phyloP scores from a whole-genome alignment of 2,329 filamentous ascomycete genomes.

The Penicillium verrucosum region DNA sequence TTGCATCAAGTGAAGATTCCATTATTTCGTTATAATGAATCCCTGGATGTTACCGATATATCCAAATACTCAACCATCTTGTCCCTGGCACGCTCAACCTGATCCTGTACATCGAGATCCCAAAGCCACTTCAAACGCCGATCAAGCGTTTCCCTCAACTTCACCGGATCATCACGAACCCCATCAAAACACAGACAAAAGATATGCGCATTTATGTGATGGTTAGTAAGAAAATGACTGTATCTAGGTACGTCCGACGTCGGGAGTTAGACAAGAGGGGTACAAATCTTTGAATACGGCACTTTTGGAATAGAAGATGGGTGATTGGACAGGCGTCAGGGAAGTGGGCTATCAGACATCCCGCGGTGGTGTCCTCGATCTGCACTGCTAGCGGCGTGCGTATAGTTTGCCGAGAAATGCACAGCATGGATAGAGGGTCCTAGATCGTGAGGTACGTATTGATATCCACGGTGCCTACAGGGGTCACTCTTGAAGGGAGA shows the following conservation, averaged over 20 bases:
- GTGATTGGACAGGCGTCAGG: neutral
- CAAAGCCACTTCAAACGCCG: conserved; percentile 34
- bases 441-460: neutral
- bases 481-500: neutral
- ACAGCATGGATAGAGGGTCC: neutral
- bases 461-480: neutral
- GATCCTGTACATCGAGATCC: conserved; percentile 31
- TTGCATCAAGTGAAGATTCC: neutral
- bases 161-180: conserved; percentile 27
- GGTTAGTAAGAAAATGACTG: neutral
- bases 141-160: conserved; percentile 23
- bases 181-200: conserved; percentile 28
- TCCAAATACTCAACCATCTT: conserved; percentile 14
- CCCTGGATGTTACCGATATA: neutral
- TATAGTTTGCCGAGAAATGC: neutral
- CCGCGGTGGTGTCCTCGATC: neutral
- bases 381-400: neutral
- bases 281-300: neutral
- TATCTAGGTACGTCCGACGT: neutral
- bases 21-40: neutral
- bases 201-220: conserved; percentile 30
- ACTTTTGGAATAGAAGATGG: neutral
- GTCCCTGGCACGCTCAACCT: conserved; percentile 24
- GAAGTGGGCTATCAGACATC: neutral
- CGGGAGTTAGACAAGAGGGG: neutral